These are phyloP conservation scores for Cytospora paraplurivora DNA, from an alignment of 2,329 filamentous ascomycete species.

Conservation along the genomic window DNA sequence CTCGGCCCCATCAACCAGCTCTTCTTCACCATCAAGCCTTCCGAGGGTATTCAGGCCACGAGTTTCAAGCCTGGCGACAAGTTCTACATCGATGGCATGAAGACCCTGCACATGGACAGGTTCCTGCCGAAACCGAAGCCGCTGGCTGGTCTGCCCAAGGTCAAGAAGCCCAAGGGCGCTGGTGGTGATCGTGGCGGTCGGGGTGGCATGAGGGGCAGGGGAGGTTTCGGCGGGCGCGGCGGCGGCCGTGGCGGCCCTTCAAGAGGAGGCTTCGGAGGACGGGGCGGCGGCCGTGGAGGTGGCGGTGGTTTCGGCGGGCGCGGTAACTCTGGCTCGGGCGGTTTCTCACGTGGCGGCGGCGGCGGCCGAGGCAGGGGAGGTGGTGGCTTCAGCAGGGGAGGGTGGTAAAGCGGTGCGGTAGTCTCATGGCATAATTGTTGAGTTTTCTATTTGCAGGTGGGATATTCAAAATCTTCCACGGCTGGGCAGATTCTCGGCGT, in stretches of 20 bases:
- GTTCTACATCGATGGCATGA: constrained; percentile 94
- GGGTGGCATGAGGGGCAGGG: constrained; percentile 42
- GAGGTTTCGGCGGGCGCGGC: constrained; percentile 37
- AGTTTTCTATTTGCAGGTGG: constrained; percentile 23
- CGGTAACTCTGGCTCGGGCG: constrained; percentile 31
- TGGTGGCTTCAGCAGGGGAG: constrained; percentile 39
- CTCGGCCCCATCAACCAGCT: constrained; percentile 97
- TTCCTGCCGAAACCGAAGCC: constrained; percentile 95
- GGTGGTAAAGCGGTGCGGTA: constrained; percentile 11
- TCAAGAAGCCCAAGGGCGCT: constrained; percentile 57
- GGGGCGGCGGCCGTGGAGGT: constrained; percentile 37
- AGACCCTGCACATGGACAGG: constrained; percentile 90
- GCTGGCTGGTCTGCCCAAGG: constrained; percentile 59
- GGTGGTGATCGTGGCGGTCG: constrained; percentile 49
- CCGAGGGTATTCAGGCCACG: constrained; percentile 91
- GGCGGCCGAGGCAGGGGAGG: constrained; percentile 40
- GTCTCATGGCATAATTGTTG: constrained; percentile 20
- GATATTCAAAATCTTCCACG: constrained; percentile 23
- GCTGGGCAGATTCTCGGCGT: constrained; percentile 28
- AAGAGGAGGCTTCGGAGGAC: constrained; percentile 32
- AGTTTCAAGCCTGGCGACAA: constrained; percentile 97
- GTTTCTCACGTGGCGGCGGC: constrained; percentile 37
- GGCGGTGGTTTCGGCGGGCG: constrained; percentile 31
- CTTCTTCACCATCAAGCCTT: constrained; percentile 97
- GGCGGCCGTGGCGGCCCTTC: constrained; percentile 36